Evolutionary conservation across 495 filamentous ascomycete species (phyloP), one percentile per base, ranked within the genome.

Genomic region (Oidiodendron maius): DNA sequence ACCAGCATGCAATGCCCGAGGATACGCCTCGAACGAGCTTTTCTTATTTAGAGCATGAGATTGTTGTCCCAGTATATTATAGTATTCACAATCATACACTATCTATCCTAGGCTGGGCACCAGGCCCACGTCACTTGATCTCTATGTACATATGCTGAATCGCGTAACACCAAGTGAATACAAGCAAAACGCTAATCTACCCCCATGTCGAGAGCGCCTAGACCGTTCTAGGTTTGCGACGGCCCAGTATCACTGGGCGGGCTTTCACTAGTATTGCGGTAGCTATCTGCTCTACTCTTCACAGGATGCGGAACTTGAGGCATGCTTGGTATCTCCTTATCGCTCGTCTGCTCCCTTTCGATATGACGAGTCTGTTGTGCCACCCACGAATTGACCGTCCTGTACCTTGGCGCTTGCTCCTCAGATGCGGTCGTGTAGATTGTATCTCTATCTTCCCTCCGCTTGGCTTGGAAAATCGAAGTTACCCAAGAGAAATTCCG

Each of bases 301-400:
- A 55, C 22, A 3, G 48, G 17, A 13, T 26, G 4, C 4, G 52
- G 57, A 38, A 56, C 25, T 23, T 40, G 11, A 9, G 58, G 54
- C 44, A 57, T 50, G 15, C n/a, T 44, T 17, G 58, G 54, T 30
- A 56, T 40, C 20, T 55, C 43, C 3, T 24, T 24, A 9, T 51
- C 28, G n/a, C 17, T 45, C 36, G 45, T 40, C 24, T 18, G 24
- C 17, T 51, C 47, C 21, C 48, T 51, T 49, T 56, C 51, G 2
- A 59, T 34, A 18, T 40, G 52, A 10, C 48, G 41, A 8, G 37
- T 48, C 53, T 84, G 81, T 50, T 83, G 75, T 54, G 74, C 68
- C 2, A 85, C 80, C 81, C 81, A 85, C 12, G 72, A 77, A 38
- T 65, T 66, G 43, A 85, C 64, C 8, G 68, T 70, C 21, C 78